Percentiles rank a stretch among this genome's conserved stretches.
Evolutionary conservation across 2,329 filamentous ascomycete genomes (phyloP).

Genomic region (Aotearoamyces nothofagi): DNA sequence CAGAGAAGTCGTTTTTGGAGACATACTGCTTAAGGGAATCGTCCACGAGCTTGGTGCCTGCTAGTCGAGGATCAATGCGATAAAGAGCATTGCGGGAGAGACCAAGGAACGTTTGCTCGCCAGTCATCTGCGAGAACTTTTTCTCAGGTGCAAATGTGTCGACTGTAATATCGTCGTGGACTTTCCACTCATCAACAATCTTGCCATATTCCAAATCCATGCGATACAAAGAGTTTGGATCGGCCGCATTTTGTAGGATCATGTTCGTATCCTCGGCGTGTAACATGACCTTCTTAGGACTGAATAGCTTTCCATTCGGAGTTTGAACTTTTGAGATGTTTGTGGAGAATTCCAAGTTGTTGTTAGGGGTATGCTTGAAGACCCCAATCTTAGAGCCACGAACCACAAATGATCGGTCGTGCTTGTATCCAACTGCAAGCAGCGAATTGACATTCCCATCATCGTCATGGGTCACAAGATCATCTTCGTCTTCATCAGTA

Average conservation of each 20-base stretch:
- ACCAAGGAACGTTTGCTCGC: slow-evolving; percentile 88
- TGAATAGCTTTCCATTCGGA: slow-evolving; percentile 73
- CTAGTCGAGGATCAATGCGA: slow-evolving; percentile 79
- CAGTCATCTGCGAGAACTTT: slow-evolving; percentile 97
- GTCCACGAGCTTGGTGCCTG: slow-evolving; percentile 86
- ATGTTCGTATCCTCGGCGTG: slow-evolving; percentile 20
- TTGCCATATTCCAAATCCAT: slow-evolving; percentile 99
- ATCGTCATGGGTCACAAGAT: slow-evolving; percentile 48
- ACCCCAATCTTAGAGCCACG: slow-evolving; percentile 96
- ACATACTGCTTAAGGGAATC: slow-evolving; percentile 87
- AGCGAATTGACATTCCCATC: slow-evolving; percentile 85
- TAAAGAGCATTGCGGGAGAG: slow-evolving; percentile 87
- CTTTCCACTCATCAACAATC: slow-evolving; percentile 96
- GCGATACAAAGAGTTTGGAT: slow-evolving; percentile 83
- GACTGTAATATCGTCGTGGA: slow-evolving; percentile 91
- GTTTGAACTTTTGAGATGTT: slow-evolving; percentile 95
- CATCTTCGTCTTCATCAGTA: slow-evolving; percentile 66
- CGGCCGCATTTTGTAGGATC: slow-evolving; percentile 27
- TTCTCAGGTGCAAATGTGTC: slow-evolving; percentile 86
- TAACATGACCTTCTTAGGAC: slow-evolving; percentile 51
- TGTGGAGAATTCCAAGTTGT: slow-evolving; percentile 88
- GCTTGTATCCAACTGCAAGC: slow-evolving; percentile 90
- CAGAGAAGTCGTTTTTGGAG: slow-evolving; percentile 95
- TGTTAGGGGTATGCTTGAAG: slow-evolving; percentile 90
- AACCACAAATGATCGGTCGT: slow-evolving; percentile 93